Evolutionary conservation across 805 yeast genomes (phyloP).

Genomic region (Priceomyces haplophilus): DNA sequence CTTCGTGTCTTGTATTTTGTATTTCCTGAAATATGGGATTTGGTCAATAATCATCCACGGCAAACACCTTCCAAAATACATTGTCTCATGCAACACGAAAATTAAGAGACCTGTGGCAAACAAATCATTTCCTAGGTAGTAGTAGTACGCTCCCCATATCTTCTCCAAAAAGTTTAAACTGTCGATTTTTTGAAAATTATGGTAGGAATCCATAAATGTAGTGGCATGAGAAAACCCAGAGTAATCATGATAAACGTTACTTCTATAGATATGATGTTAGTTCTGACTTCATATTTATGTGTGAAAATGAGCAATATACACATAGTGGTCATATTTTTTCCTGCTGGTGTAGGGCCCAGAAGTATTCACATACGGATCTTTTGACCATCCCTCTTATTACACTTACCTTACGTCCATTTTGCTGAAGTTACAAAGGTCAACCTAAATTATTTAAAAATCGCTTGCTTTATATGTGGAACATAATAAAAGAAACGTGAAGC

Average conservation of each 20-base stretch:
- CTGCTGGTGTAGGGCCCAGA: too few relatives aligned
- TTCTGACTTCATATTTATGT: background rate
- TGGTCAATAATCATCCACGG: conserved; percentile 91
- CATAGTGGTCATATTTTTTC: too few relatives aligned
- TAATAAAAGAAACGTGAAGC: conserved; percentile 5
- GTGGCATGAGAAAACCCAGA: conserved; percentile 31
- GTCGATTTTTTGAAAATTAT: conserved; percentile 25
- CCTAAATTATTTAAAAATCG: background rate
- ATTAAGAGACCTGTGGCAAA: conserved; percentile 89
- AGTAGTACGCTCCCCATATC: conserved; percentile 87
- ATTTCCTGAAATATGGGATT: conserved; percentile 79
- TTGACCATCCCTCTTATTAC: background rate
- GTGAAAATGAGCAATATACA: too few relatives aligned
- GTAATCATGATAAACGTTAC: conserved; percentile 32
- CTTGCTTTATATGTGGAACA: background rate
- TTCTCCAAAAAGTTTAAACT: conserved; percentile 47
- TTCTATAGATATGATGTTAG: conserved; percentile 5
- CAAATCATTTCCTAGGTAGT: conserved; percentile 79
- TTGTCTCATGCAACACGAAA: conserved; percentile 77
- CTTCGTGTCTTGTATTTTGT: conserved; percentile 86
- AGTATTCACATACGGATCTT: background rate
- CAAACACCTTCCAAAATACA: conserved; percentile 87
- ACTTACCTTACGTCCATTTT: background rate
- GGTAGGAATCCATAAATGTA: conserved; percentile 25
- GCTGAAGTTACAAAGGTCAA: background rate